These are phyloP conservation scores for Salicornia ramosissima DNA, from an alignment of 148 eudicot species.

Conservation along the genomic window DNA sequence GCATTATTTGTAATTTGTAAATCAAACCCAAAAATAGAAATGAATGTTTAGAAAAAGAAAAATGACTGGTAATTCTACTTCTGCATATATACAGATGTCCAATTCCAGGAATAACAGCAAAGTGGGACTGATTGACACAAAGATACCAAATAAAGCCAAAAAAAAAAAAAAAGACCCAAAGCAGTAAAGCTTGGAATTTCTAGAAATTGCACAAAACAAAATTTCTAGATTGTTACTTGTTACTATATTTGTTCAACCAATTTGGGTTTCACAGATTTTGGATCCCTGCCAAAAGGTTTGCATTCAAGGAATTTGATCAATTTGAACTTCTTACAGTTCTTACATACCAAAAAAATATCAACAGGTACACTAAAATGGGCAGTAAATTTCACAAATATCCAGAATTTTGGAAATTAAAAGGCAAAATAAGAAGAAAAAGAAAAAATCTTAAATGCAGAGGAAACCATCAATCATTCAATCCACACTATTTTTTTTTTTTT, in stretches of 20 bases:
- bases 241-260: neutral
- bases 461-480: neutral
- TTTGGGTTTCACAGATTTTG: neutral
- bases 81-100: constrained; percentile 4
- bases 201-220: constrained; percentile 15
- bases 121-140: neutral
- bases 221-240: constrained; percentile 4
- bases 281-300: neutral
- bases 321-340: neutral
- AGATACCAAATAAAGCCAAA: constrained; percentile 3
- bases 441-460: no score
- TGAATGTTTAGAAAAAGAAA: no score
- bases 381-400: neutral
- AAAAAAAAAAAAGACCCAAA: neutral
- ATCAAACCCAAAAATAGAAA: neutral
- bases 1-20: neutral
- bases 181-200: neutral
- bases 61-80: neutral
- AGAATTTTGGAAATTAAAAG: neutral
- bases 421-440: neutral
- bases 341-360: neutral
- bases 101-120: constrained; percentile 11
- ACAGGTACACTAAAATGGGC: no score
- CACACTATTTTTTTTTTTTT: no score
- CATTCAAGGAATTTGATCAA: constrained; percentile 11